These are phyloP conservation scores for Zygosaccharomyces lentus DNA, from an alignment of 805 yeast genomes.

Conservation along the genomic window DNA sequence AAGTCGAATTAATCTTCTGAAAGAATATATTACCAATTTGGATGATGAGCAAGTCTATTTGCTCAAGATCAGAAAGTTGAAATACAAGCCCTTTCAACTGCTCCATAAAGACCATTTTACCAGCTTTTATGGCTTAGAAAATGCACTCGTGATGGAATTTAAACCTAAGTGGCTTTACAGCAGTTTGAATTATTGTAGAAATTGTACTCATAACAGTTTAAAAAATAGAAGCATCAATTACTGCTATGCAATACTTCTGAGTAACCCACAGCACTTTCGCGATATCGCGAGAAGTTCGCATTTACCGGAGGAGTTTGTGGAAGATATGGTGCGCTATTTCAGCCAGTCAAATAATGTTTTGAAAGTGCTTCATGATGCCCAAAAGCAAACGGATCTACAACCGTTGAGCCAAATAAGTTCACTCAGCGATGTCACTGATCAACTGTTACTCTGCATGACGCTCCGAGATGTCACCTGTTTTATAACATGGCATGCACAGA, in stretches of 20 bases:
- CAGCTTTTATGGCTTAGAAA: slow-evolving; percentile 13
- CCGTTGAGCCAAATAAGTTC: slow-evolving; percentile 2
- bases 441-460: slow-evolving; percentile 34
- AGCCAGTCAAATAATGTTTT: slow-evolving; percentile 20
- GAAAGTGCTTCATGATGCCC: slow-evolving; percentile 21
- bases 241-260: slow-evolving; percentile 22
- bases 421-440: slow-evolving; percentile 16
- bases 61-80: slow-evolving; percentile 23
- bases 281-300: slow-evolving; percentile 5
- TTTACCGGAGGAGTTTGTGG: slow-evolving; percentile 18
- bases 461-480: slow-evolving; percentile 39
- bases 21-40: slow-evolving; percentile 1
- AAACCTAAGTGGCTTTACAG: slow-evolving; percentile 34
- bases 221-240: slow-evolving; percentile 23
- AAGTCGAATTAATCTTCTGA: slow-evolving; percentile 4
- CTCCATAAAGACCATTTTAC: slow-evolving; percentile 26
- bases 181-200: slow-evolving; percentile 24
- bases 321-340: slow-evolving; percentile 24
- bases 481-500: slow-evolving; percentile 21
- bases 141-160: slow-evolving; percentile 23
- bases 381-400: slow-evolving; percentile 13
- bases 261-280: slow-evolving; percentile 12
- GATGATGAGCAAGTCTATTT: slow-evolving; percentile 16
- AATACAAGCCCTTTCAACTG: neutral
- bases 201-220: slow-evolving; percentile 28